These are phyloP conservation scores for Grosmannia clavigera DNA, from an alignment of 2,329 filamentous ascomycete species.

Conservation along the genomic window DNA sequence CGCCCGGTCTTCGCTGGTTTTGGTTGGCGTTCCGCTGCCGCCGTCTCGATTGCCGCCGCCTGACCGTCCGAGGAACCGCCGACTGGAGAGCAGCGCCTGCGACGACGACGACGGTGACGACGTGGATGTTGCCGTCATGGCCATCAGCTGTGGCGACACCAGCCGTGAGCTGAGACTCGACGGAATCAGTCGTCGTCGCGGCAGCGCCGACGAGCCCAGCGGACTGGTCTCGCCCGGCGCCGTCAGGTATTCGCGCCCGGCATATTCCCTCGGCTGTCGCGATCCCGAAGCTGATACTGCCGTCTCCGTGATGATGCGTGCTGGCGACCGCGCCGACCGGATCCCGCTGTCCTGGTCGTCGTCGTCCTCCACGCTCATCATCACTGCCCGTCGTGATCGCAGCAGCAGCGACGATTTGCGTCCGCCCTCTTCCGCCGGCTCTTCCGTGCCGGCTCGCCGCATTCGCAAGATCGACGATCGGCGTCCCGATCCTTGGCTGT, in stretches of 20 bases:
- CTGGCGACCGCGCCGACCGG: slow-evolving; percentile 34
- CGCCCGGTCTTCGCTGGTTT: slow-evolving; percentile 26
- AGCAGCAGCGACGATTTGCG: slow-evolving; percentile 34
- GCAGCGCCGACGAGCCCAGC: slow-evolving; percentile 31
- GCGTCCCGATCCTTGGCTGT: slow-evolving; percentile 21
- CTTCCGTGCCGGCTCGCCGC: slow-evolving; percentile 33
- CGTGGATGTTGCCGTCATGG: slow-evolving; percentile 15
- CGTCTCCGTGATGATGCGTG: slow-evolving; percentile 13
- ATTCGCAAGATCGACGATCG: slow-evolving; percentile 26
- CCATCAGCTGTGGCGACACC: slow-evolving; percentile 24
- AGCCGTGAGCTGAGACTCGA: slow-evolving; percentile 37
- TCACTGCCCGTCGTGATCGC: slow-evolving; percentile 30
- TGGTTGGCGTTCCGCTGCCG: slow-evolving; percentile 18
- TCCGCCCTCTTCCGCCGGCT: slow-evolving; percentile 32
- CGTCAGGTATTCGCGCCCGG: background rate
- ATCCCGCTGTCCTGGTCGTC: slow-evolving; percentile 32
- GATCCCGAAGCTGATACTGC: slow-evolving; percentile 21
- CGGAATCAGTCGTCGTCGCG: slow-evolving; percentile 39
- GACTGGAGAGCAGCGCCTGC: slow-evolving; percentile 14
- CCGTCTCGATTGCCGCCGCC: slow-evolving; percentile 25
- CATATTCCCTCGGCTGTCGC: slow-evolving; percentile 25
- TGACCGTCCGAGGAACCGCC: slow-evolving; percentile 37
- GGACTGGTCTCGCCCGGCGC: slow-evolving; percentile 12
- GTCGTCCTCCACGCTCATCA: slow-evolving; percentile 27
- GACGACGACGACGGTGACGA: slow-evolving; percentile 1